phyloP scores from a whole-genome alignment of 345 rosid species.

The Carallia brachiata region DNA sequence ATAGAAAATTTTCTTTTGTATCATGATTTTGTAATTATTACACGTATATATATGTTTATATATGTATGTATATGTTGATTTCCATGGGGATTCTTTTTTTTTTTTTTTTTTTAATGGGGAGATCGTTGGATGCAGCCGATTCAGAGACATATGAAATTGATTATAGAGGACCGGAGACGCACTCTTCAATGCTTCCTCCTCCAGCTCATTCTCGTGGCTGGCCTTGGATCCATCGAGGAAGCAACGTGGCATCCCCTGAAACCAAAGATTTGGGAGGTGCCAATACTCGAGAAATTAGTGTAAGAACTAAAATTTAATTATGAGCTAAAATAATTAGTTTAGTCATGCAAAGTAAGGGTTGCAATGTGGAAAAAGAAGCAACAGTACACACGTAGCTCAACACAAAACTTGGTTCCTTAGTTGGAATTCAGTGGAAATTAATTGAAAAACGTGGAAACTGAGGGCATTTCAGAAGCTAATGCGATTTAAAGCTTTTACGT shows the following conservation, averaged over 20 bases:
- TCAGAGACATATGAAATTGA: constrained; percentile 42
- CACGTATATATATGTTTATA: background rate
- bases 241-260: background rate
- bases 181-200: constrained; percentile 39
- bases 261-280: constrained; percentile 15
- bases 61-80: too few relatives aligned
- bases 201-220: constrained; percentile 35
- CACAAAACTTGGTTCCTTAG: too few relatives aligned
- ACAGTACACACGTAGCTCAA: too few relatives aligned
- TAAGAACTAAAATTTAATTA: background rate
- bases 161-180: constrained; percentile 58
- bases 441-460: too few relatives aligned
- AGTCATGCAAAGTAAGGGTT: too few relatives aligned
- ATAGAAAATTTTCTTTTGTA: too few relatives aligned
- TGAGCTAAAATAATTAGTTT: background rate
- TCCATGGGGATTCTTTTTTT: background rate
- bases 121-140: constrained; percentile 6
- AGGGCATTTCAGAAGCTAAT: too few relatives aligned
- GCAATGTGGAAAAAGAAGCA: too few relatives aligned
- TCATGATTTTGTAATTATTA: background rate
- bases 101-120: background rate
- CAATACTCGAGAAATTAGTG: constrained; percentile 5
- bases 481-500: too few relatives aligned
- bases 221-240: constrained; percentile 18
- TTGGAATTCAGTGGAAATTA: too few relatives aligned